Base-by-base conservation (phyloP, 169 alveolate genomes). In the Theileria equi region DNA sequence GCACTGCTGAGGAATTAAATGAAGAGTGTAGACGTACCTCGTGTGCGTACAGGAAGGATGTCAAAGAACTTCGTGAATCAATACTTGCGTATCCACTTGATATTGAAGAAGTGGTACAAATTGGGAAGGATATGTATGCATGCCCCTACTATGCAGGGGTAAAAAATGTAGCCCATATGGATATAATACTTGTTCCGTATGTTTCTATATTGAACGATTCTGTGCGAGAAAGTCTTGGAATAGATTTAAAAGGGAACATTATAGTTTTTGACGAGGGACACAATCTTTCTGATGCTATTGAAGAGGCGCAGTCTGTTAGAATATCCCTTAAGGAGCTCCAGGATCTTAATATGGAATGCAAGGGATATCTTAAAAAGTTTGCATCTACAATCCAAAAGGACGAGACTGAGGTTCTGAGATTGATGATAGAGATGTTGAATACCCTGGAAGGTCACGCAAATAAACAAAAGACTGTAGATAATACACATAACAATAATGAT, bases 221-320 rank as follows among this genome's bases (percentile, higher is more conserved):
- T 47, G 63, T 93, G 19, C 72, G 95, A 44, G 80, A 88, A 50
- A 68, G 78, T 35, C 50, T 89, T 52, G 84, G 87, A 26, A 52
- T 95, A 7, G 68, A 82, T 40, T 59, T 93, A 21, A 84, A 89
- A 29, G 89, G 91, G 50, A 64, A 92, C 48, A 80, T 94, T 11
- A 67, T 95, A 25, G 92, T 95, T 29, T 87, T 95, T 41, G 98
- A 95, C 76, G 98, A 95, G 66, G 98, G 96, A 7, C 98, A 95
- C 76, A 95, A 95, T 79, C 76, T 94, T 16, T 92, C 80, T 28
- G 74, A 70, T 11, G 93, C 85, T 17, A 26, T 76, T 7, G 29
- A 71, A 11, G 80, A 64, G 54, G 28, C 85, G 0, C 79, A 53
- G 17, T 65, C 85, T 5, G 32, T 63, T n/a, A 28, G 28, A 16